Conservation (phyloP, 768 basidiomycete species). For the Boletus edulis region DNA sequence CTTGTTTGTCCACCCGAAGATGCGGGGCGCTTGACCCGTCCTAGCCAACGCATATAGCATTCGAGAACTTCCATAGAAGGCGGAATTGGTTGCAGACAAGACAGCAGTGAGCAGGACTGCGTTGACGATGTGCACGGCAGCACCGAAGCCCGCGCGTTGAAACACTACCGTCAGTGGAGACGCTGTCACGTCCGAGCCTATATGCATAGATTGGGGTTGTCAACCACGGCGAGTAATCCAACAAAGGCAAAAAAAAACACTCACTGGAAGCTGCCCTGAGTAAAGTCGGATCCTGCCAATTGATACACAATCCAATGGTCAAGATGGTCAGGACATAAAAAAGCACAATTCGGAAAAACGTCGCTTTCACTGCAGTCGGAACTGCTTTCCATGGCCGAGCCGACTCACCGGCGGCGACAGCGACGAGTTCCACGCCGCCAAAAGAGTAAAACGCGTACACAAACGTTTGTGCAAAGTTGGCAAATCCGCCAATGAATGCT, state of each 20-base stretch:
- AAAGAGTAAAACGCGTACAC: conserved; percentile 72
- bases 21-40: conserved; percentile 58
- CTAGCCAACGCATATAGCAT: conserved; percentile 62
- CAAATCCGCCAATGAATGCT: conserved; percentile 53
- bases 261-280: conserved; percentile 45
- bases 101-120: conserved; percentile 66
- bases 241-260: background rate
- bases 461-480: conserved; percentile 54
- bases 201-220: background rate
- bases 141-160: conserved; percentile 58
- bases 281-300: conserved; percentile 53
- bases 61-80: conserved; percentile 64
- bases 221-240: background rate
- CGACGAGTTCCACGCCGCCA: conserved; percentile 68
- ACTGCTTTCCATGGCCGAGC: conserved; percentile 60
- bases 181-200: conserved; percentile 50
- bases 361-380: conserved; percentile 63
- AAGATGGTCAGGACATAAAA: conserved; percentile 66
- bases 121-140: conserved; percentile 61
- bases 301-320: conserved; percentile 65
- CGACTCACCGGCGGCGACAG: conserved; percentile 71
- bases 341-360: conserved; percentile 62
- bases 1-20: conserved; percentile 64
- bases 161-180: conserved; percentile 67
- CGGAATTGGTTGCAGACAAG: conserved; percentile 61